Conservation (phyloP, 1,284 basidiomycete species). For the Pseudozyma pruni region DNA sequence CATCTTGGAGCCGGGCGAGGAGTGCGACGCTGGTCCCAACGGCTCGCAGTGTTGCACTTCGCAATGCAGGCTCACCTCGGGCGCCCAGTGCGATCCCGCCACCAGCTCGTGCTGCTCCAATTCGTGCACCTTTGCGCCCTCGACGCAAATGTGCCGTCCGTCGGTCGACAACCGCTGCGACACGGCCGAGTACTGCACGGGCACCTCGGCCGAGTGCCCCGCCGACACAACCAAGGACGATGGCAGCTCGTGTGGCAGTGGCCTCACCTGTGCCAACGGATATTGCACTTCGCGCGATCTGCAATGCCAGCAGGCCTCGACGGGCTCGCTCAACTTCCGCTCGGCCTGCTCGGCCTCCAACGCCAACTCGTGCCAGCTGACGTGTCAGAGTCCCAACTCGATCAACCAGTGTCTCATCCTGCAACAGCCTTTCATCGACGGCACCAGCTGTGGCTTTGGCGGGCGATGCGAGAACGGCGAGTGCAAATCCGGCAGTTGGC, state of each 20-base stretch:
- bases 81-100: conserved; percentile 82
- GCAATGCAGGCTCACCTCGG: conserved; percentile 80
- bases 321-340: conserved; percentile 75
- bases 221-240: conserved; percentile 76
- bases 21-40: conserved; percentile 84
- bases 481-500: conserved; percentile 76
- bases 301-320: conserved; percentile 80
- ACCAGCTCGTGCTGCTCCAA: conserved; percentile 81
- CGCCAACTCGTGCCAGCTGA: conserved; percentile 79
- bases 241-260: conserved; percentile 71
- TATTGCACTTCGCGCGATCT: conserved; percentile 80
- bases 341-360: conserved; percentile 73
- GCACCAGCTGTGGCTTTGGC: conserved; percentile 84
- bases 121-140: conserved; percentile 77
- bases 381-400: conserved; percentile 79
- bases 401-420: conserved; percentile 76
- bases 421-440: conserved; percentile 80
- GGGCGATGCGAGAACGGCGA: conserved; percentile 71
- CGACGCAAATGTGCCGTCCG: conserved; percentile 76
- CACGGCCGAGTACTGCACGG: conserved; percentile 81
- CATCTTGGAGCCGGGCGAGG: conserved; percentile 76
- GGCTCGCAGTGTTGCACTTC: conserved; percentile 77
- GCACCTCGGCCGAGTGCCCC: conserved; percentile 79
- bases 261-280: conserved; percentile 81
- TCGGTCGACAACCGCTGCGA: conserved; percentile 79